Base-by-base conservation (phyloP, 2,329 filamentous ascomycete species). In the Claviceps humidiphila region DNA sequence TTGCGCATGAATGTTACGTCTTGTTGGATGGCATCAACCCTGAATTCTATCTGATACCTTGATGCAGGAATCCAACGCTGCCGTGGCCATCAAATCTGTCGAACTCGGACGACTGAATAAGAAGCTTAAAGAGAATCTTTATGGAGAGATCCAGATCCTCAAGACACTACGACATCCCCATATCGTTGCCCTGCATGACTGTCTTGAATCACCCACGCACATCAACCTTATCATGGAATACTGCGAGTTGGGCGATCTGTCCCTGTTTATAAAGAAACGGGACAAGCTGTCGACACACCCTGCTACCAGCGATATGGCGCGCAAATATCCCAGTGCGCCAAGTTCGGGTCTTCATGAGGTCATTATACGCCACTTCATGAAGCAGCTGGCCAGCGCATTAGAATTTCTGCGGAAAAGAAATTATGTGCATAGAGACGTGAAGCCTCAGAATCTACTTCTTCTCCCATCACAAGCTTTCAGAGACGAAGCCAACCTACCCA, bases 211-310 rank as follows among this genome's bases (percentile, higher is more conserved):
- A 0, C 74, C 81, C 3, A 84, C 84, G 22, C 87, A 95, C 64
- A 96, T 97, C 70, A 93, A 98, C 70, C 79, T 98, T 54, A 84
- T 97, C 57, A 98, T 97, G 91, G 93, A 98, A 71, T 97, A 94
- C 70, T 97, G 93, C 71, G 89, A 95, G 65, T 78, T 98, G 42
- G 91, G 93, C 22, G 93, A 98, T 64, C 72, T 98, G 54, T 95
- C 93, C 11, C 77, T 91, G 51, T 97, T 98, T 69, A 96, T 98
- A 72, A 95, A 93, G 76, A 94, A 93, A 71, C 81, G 91, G 55
- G 83, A 91, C 55, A 87, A 84, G 63, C 79, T 96, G 46, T 78
- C 76, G 45, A 85, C 84, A 49, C 86, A 95, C 64, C 82, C 86
- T 30, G 85, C 87, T 51, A 93, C 91, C 3, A 80, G 82, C 63